Percentiles rank a stretch among this genome's conserved stretches.
These are phyloP conservation scores for Zhuliangozyma parablackwelliae DNA, from an alignment of 1,139 yeast genomes.

Conservation along the genomic window DNA sequence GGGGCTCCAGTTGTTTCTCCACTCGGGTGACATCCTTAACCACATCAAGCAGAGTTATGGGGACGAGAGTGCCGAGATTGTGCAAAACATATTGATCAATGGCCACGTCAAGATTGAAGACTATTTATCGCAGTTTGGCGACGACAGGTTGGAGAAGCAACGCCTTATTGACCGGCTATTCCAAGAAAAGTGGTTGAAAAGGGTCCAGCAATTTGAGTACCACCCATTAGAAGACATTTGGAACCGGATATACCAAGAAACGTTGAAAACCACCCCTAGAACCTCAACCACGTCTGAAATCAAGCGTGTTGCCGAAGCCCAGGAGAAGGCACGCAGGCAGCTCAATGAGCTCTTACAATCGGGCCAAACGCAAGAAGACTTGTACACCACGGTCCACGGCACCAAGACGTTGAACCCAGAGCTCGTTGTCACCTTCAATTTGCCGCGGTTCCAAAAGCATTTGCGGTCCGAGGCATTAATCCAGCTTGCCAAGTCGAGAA, in stretches of 20 bases:
- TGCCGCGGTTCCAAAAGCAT: slow-evolving; percentile 62
- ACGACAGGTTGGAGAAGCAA: slow-evolving; percentile 21
- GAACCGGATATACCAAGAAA: slow-evolving; percentile 49
- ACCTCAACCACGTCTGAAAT: slow-evolving; percentile 52
- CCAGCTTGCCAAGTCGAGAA: slow-evolving; percentile 58
- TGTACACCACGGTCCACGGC: slow-evolving; percentile 29
- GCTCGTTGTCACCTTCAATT: slow-evolving; percentile 58
- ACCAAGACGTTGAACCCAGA: slow-evolving; percentile 41
- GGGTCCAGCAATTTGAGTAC: slow-evolving; percentile 35
- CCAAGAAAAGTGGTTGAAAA: slow-evolving; percentile 52
- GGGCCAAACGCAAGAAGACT: slow-evolving; percentile 25
- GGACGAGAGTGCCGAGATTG: slow-evolving; percentile 57
- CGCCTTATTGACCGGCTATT: slow-evolving; percentile 43
- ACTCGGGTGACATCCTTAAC: slow-evolving; percentile 72
- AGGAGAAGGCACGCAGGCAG: slow-evolving; percentile 51
- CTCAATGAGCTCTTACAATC: slow-evolving; percentile 32
- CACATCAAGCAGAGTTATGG: slow-evolving; percentile 41
- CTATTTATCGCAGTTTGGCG: slow-evolving; percentile 42
- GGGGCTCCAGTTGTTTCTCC: slow-evolving; percentile 61
- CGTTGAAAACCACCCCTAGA: slow-evolving; percentile 48
- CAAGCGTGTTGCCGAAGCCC: slow-evolving; percentile 63
- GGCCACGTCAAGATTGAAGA: slow-evolving; percentile 66
- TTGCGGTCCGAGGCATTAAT: slow-evolving; percentile 63
- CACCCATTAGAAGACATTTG: slow-evolving; percentile 55
- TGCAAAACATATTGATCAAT: slow-evolving; percentile 63